Percentiles rank a stretch among this genome's conserved stretches.
Conservation (phyloP, 2,329 filamentous ascomycete species). For the Podosphaera leucotricha region DNA sequence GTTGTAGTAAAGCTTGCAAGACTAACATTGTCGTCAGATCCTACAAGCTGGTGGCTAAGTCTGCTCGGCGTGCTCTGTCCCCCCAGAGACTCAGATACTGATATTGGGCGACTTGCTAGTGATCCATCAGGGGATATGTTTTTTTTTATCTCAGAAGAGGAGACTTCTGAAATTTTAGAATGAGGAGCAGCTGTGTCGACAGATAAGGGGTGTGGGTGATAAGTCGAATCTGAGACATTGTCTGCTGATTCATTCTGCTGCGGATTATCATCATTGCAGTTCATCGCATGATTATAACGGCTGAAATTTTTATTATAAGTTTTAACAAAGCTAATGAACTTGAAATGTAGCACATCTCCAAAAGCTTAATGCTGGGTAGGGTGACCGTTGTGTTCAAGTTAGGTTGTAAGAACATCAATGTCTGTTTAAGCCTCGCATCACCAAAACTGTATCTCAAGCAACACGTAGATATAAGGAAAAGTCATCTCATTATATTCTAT, state of each 20-base stretch:
- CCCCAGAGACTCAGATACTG: conserved; percentile 12
- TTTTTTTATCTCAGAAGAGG: conserved; percentile 57
- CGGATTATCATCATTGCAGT: conserved; percentile 3
- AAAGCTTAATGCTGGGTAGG: too few species aligned
- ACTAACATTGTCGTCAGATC: conserved; percentile 25
- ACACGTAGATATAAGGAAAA: neutral
- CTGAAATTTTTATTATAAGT: neutral
- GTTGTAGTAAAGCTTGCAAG: conserved; percentile 26
- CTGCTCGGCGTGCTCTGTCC: conserved; percentile 10
- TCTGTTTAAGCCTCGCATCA: too few species aligned
- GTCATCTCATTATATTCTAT: neutral
- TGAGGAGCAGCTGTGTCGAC: conserved; percentile 2
- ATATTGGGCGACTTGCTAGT: conserved; percentile 15
- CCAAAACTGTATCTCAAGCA: too few species aligned
- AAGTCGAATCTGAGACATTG: neutral
- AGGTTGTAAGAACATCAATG: too few species aligned
- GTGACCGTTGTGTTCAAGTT: too few species aligned
- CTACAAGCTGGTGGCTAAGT: conserved; percentile 20
- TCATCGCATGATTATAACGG: conserved; percentile 5
- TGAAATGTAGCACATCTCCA: neutral
- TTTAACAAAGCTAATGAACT: neutral
- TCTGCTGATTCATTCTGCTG: conserved; percentile 3
- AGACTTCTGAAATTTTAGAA: conserved; percentile 51
- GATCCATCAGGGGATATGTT: conserved; percentile 48
- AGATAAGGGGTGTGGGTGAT: neutral